phyloP scores from a whole-genome alignment of 2,329 filamentous ascomycete genomes.

The Cercospora zeina region DNA sequence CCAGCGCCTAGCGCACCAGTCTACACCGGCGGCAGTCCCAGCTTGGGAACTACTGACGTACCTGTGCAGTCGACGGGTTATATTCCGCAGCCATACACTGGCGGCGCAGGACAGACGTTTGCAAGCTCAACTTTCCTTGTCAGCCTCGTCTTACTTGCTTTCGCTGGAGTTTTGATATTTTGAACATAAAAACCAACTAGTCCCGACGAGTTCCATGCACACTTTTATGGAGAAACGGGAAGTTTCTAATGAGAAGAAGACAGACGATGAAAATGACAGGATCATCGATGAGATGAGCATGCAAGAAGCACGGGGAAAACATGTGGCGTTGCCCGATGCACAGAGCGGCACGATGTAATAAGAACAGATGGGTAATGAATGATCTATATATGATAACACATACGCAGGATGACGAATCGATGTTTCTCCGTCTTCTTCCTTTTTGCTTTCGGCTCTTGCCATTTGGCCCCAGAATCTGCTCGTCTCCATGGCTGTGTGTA shows the following conservation, averaged over 20 bases:
- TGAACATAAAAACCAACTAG: background rate
- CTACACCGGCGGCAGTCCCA: background rate
- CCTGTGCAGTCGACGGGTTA: conserved; percentile 8
- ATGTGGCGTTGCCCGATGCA: background rate
- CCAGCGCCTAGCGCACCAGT: background rate
- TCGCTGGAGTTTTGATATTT: background rate
- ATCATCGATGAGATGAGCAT: background rate
- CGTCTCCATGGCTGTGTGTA: no score
- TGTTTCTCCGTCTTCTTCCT: no score
- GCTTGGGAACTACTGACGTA: conserved; percentile 20
- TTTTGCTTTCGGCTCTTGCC: background rate
- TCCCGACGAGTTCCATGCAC: background rate
- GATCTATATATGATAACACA: no score
- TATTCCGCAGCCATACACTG: conserved; percentile 18
- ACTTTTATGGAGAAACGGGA: background rate
- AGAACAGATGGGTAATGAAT: no score
- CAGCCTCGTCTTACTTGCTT: background rate
- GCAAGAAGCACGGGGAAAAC: background rate
- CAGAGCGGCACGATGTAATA: background rate
- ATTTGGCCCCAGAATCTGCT: background rate
- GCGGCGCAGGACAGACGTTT: background rate
- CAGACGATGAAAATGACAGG: background rate
- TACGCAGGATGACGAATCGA: background rate
- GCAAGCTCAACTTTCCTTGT: background rate
- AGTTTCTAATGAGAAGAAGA: background rate